Evolutionary conservation across 192 early-diverging fungal species (phyloP), one percentile per base, ranked within the genome.

Genomic region (Chytriomyces confervae): DNA sequence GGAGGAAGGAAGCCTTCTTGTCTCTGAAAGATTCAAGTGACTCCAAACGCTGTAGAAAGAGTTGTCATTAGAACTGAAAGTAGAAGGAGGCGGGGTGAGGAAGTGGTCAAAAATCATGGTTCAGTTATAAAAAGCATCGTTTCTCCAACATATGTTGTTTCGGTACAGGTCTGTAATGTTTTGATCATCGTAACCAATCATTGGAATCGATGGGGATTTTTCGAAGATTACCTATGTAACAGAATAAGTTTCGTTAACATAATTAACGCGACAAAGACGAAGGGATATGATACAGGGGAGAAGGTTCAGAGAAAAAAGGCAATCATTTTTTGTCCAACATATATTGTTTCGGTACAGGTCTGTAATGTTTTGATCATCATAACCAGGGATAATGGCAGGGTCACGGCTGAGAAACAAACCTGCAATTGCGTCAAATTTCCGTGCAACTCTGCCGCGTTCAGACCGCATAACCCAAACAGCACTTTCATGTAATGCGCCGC

Each of bases 401-500:
- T 5, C 18, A 27, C 64, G n/a, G 60, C 23, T 49, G 16, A 53
- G 20, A 20, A 16, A 75, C 49, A 27, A 16, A 82, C 77, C 77
- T 93, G 94, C 57, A 94, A 88, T 79, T 99, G 98, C 18, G 93
- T 91, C 50, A 99, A 83, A 67, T 97, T 95, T 69, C 98, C 98
- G 83, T 99, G 98, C 57, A 99, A 83, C 77, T 98, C 98, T 36
- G 91, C 93, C 5, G 97, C 90, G 10, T 90, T 92, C 47, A 99
- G 80, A 0, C 95, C 95, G 29, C 93, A 84, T 45, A 99, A 79
- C 16, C 94, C 95, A 84, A 99, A 98, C 5, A 99, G 76, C 71
- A 99, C 94, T 87, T 95, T 94, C 98, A 99, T 99, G 80, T 97
- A 93, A 87, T 98, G 97, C 2, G 96, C 98, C 0, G 95, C 94